Conservation (phyloP, 371 early-diverging fungal genomes). For the Phascolomyces articulosus region DNA sequence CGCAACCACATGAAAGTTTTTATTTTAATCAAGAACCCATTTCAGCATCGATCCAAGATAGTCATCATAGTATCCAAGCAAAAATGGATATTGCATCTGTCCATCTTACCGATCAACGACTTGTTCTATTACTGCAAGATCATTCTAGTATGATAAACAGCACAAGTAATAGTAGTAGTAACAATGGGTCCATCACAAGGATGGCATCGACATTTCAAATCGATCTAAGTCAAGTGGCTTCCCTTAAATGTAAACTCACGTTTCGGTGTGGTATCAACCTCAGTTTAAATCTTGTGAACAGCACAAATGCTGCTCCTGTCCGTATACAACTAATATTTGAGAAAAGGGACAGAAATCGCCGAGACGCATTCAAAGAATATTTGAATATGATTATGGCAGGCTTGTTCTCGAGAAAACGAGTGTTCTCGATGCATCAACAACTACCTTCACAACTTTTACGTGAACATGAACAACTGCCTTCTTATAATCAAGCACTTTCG, state of each 20-base stretch:
- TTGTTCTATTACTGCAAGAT: slow-evolving; percentile 15
- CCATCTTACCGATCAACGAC: slow-evolving; percentile 13
- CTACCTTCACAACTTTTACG: neutral
- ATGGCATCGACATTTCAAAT: slow-evolving; percentile 12
- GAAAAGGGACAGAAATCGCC: slow-evolving; percentile 5
- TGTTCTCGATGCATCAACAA: neutral
- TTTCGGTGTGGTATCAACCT: neutral
- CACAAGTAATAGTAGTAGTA: neutral
- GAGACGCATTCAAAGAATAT: slow-evolving; percentile 17
- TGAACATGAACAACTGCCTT: neutral
- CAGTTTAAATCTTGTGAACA: neutral
- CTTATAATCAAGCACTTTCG: neutral
- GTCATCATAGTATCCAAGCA: neutral
- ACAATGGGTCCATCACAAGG: neutral
- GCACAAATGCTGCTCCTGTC: neutral
- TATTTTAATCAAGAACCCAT: slow-evolving; percentile 16
- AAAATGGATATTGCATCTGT: slow-evolving; percentile 12
- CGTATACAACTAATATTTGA: slow-evolving; percentile 11
- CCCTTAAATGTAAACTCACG: slow-evolving; percentile 13
- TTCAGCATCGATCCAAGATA: slow-evolving; percentile 1
- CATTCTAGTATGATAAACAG: neutral
- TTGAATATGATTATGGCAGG: slow-evolving; percentile 16
- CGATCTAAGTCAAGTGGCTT: slow-evolving; percentile 5
- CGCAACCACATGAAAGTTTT: slow-evolving; percentile 14
- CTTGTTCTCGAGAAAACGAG: slow-evolving; percentile 2